Percentiles rank a stretch among this genome's conserved stretches.
These are phyloP conservation scores for Erodium moschatum DNA, from an alignment of 441 rosid genomes.

Conservation along the genomic window DNA sequence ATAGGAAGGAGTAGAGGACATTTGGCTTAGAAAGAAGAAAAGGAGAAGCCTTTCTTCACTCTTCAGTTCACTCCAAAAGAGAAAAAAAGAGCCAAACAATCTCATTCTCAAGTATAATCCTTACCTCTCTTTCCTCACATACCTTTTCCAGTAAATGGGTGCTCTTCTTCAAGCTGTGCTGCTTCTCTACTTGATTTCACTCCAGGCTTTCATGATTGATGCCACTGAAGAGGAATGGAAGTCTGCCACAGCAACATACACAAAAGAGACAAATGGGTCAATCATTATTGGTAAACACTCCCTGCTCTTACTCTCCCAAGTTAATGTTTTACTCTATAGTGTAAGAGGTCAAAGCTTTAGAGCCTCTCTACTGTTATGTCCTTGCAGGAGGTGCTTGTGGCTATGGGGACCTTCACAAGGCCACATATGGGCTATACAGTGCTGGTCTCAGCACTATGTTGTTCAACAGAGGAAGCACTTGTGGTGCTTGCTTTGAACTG, in stretches of 20 bases:
- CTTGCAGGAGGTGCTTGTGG: constrained; percentile 87
- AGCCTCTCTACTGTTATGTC: constrained; percentile 6
- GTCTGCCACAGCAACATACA: constrained; percentile 67
- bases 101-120: constrained; percentile 11
- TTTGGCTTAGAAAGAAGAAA: neutral
- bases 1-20: constrained; percentile 1
- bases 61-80: neutral
- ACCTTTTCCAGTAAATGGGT: constrained; percentile 28
- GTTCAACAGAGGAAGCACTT: constrained; percentile 68
- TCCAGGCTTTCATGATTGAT: constrained; percentile 24
- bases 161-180: constrained; percentile 22
- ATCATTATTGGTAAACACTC: constrained; percentile 41
- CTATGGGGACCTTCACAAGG: constrained; percentile 63
- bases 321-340: neutral
- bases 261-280: constrained; percentile 47
- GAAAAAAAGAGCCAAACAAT: neutral
- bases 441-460: constrained; percentile 71
- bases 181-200: constrained; percentile 33
- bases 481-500: constrained; percentile 80
- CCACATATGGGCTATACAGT: constrained; percentile 57
- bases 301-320: neutral
- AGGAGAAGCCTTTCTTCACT: neutral
- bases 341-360: neutral
- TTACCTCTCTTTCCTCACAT: neutral
- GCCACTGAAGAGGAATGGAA: constrained; percentile 48